phyloP scores from a whole-genome alignment of 2,329 filamentous ascomycete species.

The Penicillium fuscoglaucum region DNA sequence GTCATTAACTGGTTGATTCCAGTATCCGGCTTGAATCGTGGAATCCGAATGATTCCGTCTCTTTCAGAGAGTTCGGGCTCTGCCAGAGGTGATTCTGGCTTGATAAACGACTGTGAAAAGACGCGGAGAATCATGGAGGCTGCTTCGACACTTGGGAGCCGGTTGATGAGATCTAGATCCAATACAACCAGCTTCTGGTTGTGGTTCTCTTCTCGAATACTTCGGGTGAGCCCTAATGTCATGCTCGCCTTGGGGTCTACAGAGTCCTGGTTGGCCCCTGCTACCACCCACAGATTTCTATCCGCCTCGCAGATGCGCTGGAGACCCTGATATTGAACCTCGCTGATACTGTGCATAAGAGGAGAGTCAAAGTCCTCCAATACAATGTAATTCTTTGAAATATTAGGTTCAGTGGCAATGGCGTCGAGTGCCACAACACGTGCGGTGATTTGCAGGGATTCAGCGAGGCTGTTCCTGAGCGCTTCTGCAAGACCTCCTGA shows the following conservation, averaged over 20 bases:
- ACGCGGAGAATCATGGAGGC: not conserved
- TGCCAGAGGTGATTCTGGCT: not conserved
- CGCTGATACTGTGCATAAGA: not conserved
- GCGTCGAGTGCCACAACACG: not conserved
- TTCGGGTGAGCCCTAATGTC: not conserved
- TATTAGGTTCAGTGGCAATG: not conserved
- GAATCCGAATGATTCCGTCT: not conserved
- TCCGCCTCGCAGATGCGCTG: not conserved
- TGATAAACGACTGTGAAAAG: not conserved
- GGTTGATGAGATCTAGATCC: not conserved
- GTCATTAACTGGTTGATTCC: not conserved
- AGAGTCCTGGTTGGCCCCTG: not conserved
- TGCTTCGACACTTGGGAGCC: not conserved
- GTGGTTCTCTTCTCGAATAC: not conserved
- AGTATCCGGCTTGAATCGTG: not conserved
- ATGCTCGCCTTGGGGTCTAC: not conserved
- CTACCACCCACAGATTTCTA: not conserved
- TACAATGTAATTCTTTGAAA: not conserved
- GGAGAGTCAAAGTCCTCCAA: not conserved
- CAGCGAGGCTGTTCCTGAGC: not conserved
- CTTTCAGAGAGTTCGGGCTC: not conserved
- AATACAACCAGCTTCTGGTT: not conserved
- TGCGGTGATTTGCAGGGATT: not conserved
- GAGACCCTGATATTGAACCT: not conserved
- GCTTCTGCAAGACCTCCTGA: not conserved